Percentiles rank a stretch among this genome's conserved stretches.
Evolutionary conservation across 2,329 filamentous ascomycete species (phyloP).

Genomic region (Alternaria triticina): DNA sequence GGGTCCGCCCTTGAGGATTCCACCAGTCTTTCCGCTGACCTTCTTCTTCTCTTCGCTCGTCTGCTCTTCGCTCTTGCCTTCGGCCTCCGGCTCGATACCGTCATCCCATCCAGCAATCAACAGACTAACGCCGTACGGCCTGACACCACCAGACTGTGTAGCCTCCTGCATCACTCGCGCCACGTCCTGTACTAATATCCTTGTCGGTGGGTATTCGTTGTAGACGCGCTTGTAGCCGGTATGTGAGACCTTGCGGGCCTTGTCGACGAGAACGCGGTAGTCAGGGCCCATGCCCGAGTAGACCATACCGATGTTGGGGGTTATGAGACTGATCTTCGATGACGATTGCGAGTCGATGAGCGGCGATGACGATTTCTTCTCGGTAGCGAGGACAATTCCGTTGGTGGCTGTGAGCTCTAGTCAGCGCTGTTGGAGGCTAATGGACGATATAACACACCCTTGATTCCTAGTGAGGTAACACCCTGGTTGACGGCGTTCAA

Average conservation of each 20-base stretch:
- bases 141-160: conserved; percentile 95
- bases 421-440: conserved; percentile 8
- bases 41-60: conserved; percentile 71
- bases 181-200: conserved; percentile 98
- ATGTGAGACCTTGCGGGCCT: conserved; percentile 97
- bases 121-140: conserved; percentile 94
- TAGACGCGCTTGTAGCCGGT: conserved; percentile 99
- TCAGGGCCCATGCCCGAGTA: conserved; percentile 99
- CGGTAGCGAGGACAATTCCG: conserved; percentile 96
- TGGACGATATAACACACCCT: conserved; percentile 65
- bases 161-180: conserved; percentile 98
- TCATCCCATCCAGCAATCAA: conserved; percentile 98
- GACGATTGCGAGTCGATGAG: conserved; percentile 94
- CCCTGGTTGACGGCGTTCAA: conserved; percentile 99
- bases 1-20: conserved; percentile 92
- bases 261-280: conserved; percentile 96
- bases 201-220: conserved; percentile 99
- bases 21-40: conserved; percentile 85
- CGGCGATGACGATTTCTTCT: conserved; percentile 98
- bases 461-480: conserved; percentile 97
- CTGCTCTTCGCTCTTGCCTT: conserved; percentile 62
- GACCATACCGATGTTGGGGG: conserved; percentile 99
- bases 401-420: conserved; percentile 76
- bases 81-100: conserved; percentile 84
- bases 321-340: conserved; percentile 97